These are phyloP conservation scores for Scheffersomyces illinoinensis DNA, from an alignment of 1,139 yeast genomes.

Conservation along the genomic window DNA sequence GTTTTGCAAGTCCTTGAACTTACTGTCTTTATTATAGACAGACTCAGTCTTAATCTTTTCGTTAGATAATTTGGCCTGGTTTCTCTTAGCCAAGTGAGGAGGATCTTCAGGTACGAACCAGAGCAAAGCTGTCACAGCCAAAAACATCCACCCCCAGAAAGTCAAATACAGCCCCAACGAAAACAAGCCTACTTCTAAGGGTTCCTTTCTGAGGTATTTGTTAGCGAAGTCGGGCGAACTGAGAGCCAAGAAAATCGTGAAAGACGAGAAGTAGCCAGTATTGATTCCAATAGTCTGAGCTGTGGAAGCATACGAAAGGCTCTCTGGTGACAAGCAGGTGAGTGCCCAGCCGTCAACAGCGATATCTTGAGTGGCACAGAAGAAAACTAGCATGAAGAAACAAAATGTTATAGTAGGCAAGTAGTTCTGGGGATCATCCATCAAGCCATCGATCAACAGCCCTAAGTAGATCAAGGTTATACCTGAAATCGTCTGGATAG, in stretches of 20 bases:
- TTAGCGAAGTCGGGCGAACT: conserved; percentile 93
- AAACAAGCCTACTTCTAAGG: conserved; percentile 65
- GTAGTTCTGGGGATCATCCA: conserved; percentile 57
- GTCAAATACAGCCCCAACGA: conserved; percentile 72
- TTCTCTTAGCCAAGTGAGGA: conserved; percentile 41
- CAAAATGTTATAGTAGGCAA: conserved; percentile 55
- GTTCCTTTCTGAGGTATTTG: conserved; percentile 66
- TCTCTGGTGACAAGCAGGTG: conserved; percentile 75
- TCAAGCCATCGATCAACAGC: conserved; percentile 51
- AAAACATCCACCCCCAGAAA: conserved; percentile 76
- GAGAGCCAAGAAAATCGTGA: conserved; percentile 86
- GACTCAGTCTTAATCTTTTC: conserved; percentile 30
- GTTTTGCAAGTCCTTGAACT: conserved; percentile 31
- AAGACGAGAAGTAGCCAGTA: conserved; percentile 87
- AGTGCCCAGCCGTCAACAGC: conserved; percentile 99
- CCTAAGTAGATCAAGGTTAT: conserved; percentile 68
- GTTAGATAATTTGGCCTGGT: conserved; percentile 38
- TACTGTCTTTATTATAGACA: conserved; percentile 25
- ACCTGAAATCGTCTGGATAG: conserved; percentile 81
- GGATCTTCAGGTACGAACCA: conserved; percentile 70
- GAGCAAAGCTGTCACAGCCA: conserved; percentile 65
- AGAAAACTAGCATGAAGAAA: conserved; percentile 75
- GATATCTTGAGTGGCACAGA: conserved; percentile 97
- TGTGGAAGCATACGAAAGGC: conserved; percentile 91
- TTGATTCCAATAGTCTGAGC: conserved; percentile 96